Conservation (phyloP, 768 basidiomycete genomes). For the Psilocybe sp. region DNA sequence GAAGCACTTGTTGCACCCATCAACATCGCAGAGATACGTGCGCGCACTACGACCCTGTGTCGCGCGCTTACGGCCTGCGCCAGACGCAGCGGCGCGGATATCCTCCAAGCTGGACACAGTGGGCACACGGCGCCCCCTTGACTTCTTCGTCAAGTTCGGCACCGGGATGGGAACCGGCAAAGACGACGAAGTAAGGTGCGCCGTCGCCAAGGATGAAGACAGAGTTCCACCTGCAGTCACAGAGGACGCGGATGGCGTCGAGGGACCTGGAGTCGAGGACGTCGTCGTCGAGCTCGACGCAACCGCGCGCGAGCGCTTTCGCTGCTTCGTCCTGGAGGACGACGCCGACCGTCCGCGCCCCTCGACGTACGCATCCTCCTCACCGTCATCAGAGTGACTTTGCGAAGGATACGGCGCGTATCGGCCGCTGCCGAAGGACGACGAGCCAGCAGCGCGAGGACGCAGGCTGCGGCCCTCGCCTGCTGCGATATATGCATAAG, state of each 20-base stretch:
- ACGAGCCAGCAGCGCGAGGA: constrained; percentile 17
- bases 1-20: constrained; percentile 86
- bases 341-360: constrained; percentile 1
- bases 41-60: constrained; percentile 33
- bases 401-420: constrained; percentile 21
- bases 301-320: not conserved
- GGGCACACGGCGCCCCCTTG: constrained; percentile 65
- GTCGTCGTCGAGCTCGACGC: not conserved
- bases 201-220: constrained; percentile 11
- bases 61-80: constrained; percentile 33
- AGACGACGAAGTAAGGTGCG: constrained; percentile 10
- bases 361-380: constrained; percentile 26
- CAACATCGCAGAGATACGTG: constrained; percentile 73
- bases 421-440: constrained; percentile 7
- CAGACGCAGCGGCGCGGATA: constrained; percentile 29
- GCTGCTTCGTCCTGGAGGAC: not conserved
- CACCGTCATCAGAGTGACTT: not conserved
- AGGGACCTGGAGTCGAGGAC: not conserved
- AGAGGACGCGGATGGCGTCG: constrained; percentile 1
- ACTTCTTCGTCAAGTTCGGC: constrained; percentile 69
- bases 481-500: not conserved
- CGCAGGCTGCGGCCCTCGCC: constrained; percentile 23
- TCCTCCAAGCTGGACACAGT: constrained; percentile 40
- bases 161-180: constrained; percentile 59
- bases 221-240: constrained; percentile 10